Evolutionary conservation across 73 alveolate genomes (phyloP).

Genomic region (Paramecium biaurelia): DNA sequence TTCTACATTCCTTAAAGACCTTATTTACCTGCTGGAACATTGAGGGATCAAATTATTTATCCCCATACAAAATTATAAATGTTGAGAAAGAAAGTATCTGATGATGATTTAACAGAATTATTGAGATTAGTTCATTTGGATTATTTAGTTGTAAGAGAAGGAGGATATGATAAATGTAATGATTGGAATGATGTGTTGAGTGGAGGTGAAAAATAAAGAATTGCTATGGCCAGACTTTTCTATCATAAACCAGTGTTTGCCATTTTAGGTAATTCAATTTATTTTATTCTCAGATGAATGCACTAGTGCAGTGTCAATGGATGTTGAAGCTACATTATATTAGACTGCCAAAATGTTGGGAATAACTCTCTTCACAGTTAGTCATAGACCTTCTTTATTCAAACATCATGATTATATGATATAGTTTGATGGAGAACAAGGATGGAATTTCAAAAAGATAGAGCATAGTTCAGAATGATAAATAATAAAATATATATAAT

Average conservation of each 20-base stretch:
- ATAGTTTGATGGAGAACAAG: slow-evolving; percentile 80
- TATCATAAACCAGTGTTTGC: slow-evolving; percentile 93
- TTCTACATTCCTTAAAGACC: slow-evolving; percentile 96
- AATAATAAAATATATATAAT: neutral
- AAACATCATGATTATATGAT: slow-evolving; percentile 88
- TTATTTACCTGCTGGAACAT: slow-evolving; percentile 90
- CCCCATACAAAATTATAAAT: slow-evolving; percentile 78
- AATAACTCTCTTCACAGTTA: slow-evolving; percentile 90
- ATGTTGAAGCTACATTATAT: slow-evolving; percentile 86
- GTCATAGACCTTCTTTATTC: slow-evolving; percentile 88
- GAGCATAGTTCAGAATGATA: slow-evolving; percentile 39
- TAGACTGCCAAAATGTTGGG: slow-evolving; percentile 77
- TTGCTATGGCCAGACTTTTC: slow-evolving; percentile 93
- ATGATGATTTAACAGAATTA: slow-evolving; percentile 70
- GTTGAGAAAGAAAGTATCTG: slow-evolving; percentile 55
- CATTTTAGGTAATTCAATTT: slow-evolving; percentile 63
- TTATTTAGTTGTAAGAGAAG: slow-evolving; percentile 82
- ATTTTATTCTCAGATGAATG: slow-evolving; percentile 77
- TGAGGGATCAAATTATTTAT: slow-evolving; percentile 89
- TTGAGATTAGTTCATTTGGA: slow-evolving; percentile 78
- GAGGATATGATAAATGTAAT: slow-evolving; percentile 75
- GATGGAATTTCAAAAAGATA: slow-evolving; percentile 47
- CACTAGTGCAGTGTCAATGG: slow-evolving; percentile 88
- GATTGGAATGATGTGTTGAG: slow-evolving; percentile 92
- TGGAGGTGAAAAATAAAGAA: slow-evolving; percentile 94